Base-by-base conservation (phyloP, 2,329 filamentous ascomycete genomes). In the Xylaria polymorpha region DNA sequence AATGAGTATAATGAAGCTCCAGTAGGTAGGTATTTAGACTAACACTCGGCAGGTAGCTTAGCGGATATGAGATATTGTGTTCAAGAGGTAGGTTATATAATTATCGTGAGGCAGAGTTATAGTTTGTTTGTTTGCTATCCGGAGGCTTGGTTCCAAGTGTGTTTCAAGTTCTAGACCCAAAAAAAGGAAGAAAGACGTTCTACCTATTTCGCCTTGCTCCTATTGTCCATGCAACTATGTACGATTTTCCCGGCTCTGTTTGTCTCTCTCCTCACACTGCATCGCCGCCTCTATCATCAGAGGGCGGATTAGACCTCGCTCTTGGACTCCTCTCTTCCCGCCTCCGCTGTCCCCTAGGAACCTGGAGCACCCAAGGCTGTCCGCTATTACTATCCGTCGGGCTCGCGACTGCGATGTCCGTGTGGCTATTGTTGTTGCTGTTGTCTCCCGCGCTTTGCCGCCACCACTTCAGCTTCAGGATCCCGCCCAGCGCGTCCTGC, bases 401-500 rank as follows among this genome's bases (percentile, higher is more conserved):
- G 43, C 73, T 77, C 18, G 68, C 67, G 14, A 74, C 71, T 18
- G 74, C 74, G 9, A 74, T 46, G 46, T 75, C 72, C 5, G 71
- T 25, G 35, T 66, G 68, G 39, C 59, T 48, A 39, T 66, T 72
- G 46, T 68, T 56, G 29, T 61, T 61, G 37, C 32, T 64, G 9
- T 22, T 62, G 12, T 66, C 48, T 22, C 35, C 70, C 6, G 63
- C 67, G 37, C 66, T 74, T 29, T 75, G 67, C 35, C 75, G 74
- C 83, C 87, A 89, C 88, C 88, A 91, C 35, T 80, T 82, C 71
- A 89, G 77, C 46, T 84, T 85, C 78, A 85, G 86, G 29, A 90
- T 80, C 0, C 84, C 85, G 5, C 84, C 82, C 0, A 87, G 76
- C 0, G 86, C 83, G 15, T 85, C 85, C 56, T 88, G 87, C 0